These are phyloP conservation scores for Peterozyma toletana DNA, from an alignment of 805 yeast species.

Conservation along the genomic window DNA sequence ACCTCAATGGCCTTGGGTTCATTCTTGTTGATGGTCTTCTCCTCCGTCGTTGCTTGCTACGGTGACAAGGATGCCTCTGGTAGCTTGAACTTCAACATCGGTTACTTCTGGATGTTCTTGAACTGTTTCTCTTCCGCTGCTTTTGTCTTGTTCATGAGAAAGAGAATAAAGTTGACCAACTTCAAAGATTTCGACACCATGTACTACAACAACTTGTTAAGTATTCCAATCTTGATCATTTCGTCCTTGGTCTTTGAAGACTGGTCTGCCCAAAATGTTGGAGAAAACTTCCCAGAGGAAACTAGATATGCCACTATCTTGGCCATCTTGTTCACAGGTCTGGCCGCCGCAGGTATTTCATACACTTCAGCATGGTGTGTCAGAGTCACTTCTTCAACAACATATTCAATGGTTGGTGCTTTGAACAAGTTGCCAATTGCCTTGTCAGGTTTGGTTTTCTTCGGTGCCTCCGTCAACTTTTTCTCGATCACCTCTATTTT, in stretches of 20 bases:
- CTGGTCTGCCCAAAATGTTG: conserved; percentile 81
- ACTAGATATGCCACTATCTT: conserved; percentile 61
- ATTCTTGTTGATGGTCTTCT: conserved; percentile 85
- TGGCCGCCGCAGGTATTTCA: conserved; percentile 93
- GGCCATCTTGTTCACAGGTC: conserved; percentile 89
- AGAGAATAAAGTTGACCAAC: conserved; percentile 93
- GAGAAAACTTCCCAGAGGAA: conserved; percentile 69
- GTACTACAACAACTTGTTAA: conserved; percentile 93
- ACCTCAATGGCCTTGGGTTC: conserved; percentile 86
- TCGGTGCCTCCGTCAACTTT: conserved; percentile 92
- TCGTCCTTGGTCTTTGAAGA: conserved; percentile 80
- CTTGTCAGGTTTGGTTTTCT: conserved; percentile 87
- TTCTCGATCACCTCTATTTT: conserved; percentile 83
- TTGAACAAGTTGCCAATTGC: conserved; percentile 97
- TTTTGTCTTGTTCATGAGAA: conserved; percentile 92
- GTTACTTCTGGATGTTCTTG: conserved; percentile 95
- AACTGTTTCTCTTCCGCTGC: conserved; percentile 94
- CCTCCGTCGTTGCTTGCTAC: conserved; percentile 93
- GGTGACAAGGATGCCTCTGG: conserved; percentile 54
- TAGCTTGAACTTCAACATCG: conserved; percentile 44
- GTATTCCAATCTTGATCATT: conserved; percentile 79
- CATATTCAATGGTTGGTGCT: conserved; percentile 99
- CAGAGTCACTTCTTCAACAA: conserved; percentile 96
- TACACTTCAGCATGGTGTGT: conserved; percentile 99
- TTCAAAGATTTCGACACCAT: conserved; percentile 97